Percentiles rank a stretch among this genome's conserved stretches.
These are phyloP conservation scores for Cardamine chenopodiifolia DNA, from an alignment of 345 rosid genomes.

Conservation along the genomic window DNA sequence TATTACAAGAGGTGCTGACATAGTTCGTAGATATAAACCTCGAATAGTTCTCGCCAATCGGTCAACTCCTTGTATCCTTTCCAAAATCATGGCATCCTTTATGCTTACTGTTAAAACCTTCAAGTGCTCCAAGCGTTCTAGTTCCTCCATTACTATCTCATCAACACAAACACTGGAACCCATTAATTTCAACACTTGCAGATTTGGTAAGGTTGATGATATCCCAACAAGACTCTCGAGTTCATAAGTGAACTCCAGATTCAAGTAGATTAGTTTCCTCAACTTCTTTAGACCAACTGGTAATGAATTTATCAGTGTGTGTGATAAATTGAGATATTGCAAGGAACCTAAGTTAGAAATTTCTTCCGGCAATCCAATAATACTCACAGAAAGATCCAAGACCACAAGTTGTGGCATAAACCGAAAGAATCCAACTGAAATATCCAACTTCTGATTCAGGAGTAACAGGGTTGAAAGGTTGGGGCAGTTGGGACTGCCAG, in stretches of 20 bases:
- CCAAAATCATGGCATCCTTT: background rate
- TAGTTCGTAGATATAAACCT: rapidly evolving
- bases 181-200: background rate
- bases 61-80: background rate
- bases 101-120: background rate
- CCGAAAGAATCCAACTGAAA: background rate
- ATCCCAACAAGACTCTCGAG: background rate
- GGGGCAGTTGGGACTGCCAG: no score
- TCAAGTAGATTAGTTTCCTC: background rate
- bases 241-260: background rate
- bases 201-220: background rate
- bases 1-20: no score
- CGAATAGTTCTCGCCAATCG: background rate
- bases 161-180: background rate
- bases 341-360: background rate
- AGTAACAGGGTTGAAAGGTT: no score
- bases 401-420: background rate
- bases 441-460: background rate
- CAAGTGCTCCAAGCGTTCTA: background rate
- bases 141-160: background rate
- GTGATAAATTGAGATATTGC: background rate
- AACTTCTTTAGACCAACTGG: background rate
- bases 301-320: background rate
- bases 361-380: background rate
- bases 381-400: background rate